Evolutionary conservation across 805 yeast species (phyloP).

Genomic region (Saccharomycopsis microspora): DNA sequence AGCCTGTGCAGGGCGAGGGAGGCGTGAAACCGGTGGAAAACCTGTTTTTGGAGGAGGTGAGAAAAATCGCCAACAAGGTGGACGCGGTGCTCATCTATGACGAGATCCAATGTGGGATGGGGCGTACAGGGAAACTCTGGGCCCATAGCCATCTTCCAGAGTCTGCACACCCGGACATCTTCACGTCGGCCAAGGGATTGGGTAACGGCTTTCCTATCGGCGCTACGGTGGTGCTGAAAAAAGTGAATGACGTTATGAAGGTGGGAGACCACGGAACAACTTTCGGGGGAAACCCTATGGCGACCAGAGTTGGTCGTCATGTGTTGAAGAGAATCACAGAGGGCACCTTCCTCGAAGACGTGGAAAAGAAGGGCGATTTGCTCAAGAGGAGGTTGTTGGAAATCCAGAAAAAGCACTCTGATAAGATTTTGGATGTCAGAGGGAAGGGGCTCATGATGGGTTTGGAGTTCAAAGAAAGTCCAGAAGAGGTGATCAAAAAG

Average conservation of each 20-base stretch:
- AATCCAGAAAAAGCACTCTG: conserved; percentile 45
- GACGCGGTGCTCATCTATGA: conserved; percentile 78
- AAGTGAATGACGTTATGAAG: conserved; percentile 56
- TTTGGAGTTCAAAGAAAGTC: conserved; percentile 59
- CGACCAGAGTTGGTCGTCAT: conserved; percentile 66
- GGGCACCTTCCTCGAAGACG: conserved; percentile 46
- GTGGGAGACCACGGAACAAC: conserved; percentile 99
- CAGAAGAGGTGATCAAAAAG: conserved; percentile 45
- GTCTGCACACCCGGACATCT: conserved; percentile 87
- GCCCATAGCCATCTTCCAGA: conserved; percentile 69
- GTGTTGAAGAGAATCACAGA: conserved; percentile 62
- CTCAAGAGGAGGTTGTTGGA: conserved; percentile 39
- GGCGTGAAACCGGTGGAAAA: conserved; percentile 64
- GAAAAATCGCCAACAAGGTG: conserved; percentile 52
- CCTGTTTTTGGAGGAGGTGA: conserved; percentile 56
- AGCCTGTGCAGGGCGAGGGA: conserved; percentile 98
- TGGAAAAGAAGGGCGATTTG: conserved; percentile 46
- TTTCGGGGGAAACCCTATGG: conserved; percentile 94
- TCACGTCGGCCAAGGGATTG: conserved; percentile 90
- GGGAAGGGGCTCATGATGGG: conserved; percentile 90
- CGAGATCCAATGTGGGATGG: conserved; percentile 95
- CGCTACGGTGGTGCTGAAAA: conserved; percentile 79
- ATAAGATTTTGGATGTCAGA: conserved; percentile 54
- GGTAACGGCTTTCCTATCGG: conserved; percentile 97
- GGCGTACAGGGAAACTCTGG: conserved; percentile 89